Evolutionary conservation across 192 early-diverging fungal genomes (phyloP).

Genomic region (Dissophora ornata): DNA sequence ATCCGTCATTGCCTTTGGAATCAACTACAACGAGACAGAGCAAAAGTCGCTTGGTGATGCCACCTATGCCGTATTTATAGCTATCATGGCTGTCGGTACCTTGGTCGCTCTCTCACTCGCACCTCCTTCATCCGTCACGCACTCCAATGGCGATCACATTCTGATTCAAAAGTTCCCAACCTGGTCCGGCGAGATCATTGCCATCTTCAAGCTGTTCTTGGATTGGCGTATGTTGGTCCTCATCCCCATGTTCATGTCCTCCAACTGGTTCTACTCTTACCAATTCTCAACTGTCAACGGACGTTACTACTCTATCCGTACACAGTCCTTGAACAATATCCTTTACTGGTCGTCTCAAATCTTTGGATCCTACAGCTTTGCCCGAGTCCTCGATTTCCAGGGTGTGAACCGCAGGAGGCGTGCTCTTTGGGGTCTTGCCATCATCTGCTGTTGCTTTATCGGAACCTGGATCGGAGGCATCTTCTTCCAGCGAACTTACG

Average conservation of each 20-base stretch:
- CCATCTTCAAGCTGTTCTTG: slow-evolving; percentile 68
- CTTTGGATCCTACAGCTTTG: slow-evolving; percentile 70
- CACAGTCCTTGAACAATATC: slow-evolving; percentile 78
- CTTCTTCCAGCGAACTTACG: slow-evolving; percentile 67
- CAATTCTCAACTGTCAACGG: slow-evolving; percentile 72
- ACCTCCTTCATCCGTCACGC: slow-evolving; percentile 68
- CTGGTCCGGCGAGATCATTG: slow-evolving; percentile 63
- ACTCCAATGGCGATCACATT: slow-evolving; percentile 76
- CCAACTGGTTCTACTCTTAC: slow-evolving; percentile 87
- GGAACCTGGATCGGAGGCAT: slow-evolving; percentile 77
- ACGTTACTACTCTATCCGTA: slow-evolving; percentile 73
- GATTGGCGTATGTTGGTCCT: slow-evolving; percentile 77
- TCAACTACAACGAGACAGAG: slow-evolving; percentile 69
- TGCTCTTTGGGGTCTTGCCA: slow-evolving; percentile 67
- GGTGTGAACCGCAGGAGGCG: slow-evolving; percentile 68
- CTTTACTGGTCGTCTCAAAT: slow-evolving; percentile 86
- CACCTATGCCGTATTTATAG: slow-evolving; percentile 81
- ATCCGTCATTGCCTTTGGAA: slow-evolving; percentile 76
- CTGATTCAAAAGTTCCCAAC: slow-evolving; percentile 77
- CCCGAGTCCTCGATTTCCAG: slow-evolving; percentile 72
- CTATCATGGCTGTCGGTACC: slow-evolving; percentile 73
- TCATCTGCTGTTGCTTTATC: slow-evolving; percentile 62
- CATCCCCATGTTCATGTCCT: slow-evolving; percentile 74
- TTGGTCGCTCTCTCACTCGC: slow-evolving; percentile 67
- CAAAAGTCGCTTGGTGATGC: slow-evolving; percentile 67